Conservation (phyloP, 2,329 filamentous ascomycete species). For the Colletotrichum neosansevieriae region DNA sequence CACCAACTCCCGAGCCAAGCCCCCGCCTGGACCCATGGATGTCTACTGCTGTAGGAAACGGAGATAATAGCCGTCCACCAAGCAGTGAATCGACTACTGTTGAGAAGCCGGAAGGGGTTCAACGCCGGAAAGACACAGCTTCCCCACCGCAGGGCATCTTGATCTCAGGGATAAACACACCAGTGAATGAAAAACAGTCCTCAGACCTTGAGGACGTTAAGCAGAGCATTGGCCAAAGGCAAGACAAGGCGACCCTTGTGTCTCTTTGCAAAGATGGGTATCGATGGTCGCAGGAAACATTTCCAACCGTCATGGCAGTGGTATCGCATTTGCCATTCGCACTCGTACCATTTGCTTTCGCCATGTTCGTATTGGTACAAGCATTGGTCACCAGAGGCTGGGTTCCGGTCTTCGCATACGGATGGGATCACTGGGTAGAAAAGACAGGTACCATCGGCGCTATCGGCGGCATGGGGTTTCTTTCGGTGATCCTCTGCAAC, state of each 20-base stretch:
- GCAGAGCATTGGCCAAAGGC: neutral
- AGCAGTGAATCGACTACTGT: neutral
- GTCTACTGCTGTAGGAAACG: conserved; percentile 3
- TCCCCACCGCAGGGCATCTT: neutral
- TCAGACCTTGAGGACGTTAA: conserved; percentile 18
- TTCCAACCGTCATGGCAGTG: conserved; percentile 76
- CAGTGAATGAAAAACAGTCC: conserved; percentile 6
- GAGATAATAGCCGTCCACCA: conserved; percentile 3
- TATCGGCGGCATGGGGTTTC: conserved; percentile 79
- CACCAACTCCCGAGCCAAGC: neutral
- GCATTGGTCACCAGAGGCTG: conserved; percentile 79
- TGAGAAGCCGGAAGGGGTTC: neutral
- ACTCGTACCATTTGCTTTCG: conserved; percentile 77
- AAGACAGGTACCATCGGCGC: conserved; percentile 77
- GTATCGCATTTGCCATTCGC: conserved; percentile 74
- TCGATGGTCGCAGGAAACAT: conserved; percentile 75
- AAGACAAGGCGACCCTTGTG: conserved; percentile 60
- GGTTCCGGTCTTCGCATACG: conserved; percentile 78
- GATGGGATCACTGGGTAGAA: conserved; percentile 79
- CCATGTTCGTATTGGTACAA: conserved; percentile 82
- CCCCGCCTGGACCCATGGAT: conserved; percentile 15
- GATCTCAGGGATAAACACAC: neutral
- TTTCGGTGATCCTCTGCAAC: conserved; percentile 78
- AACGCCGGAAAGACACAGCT: neutral
- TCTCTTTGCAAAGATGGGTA: conserved; percentile 61